Evolutionary conservation across 2,329 filamentous ascomycete species (phyloP), one percentile per base, ranked within the genome.

Genomic region (Tolypocladium ovalisporum): DNA sequence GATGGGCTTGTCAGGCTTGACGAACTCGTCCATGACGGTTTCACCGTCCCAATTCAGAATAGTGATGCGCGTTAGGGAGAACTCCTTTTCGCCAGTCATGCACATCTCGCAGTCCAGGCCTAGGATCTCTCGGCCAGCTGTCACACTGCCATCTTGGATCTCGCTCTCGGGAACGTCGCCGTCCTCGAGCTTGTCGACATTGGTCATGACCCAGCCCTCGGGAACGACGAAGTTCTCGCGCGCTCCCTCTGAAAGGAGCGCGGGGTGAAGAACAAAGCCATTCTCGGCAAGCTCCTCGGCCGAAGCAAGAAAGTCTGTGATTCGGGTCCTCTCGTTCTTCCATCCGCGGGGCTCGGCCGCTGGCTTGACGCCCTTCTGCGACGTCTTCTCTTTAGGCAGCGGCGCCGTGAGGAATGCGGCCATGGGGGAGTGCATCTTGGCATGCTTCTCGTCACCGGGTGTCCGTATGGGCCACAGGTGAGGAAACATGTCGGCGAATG

Each of bases 81-180:
- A 90, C 62, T 89, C 83, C 53, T 85, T 85, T 60, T 87, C 84
- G 59, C 86, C 88, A 2, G 91, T 95, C 74, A 90, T 86, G 70
- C 92, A 96, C 94, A 99, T 99, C 73, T 99, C 94, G 73, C 94
- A 99, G 70, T 99, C 94, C 56, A 99, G 78, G 1, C 90, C 87
- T 54, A 95, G 76, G 13, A 97, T 76, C 40, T 87, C 81, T 61
- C 90, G 84, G 39, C 92, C 94, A 35, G 84, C 89, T 0, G 90
- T 95, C 58, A 96, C 76, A 70, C 90, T 93, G 57, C 91, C 93
- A 63, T 86, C 76, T 70, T 96, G 79, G 58, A 96, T 84, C 56
- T 91, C 83, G 6, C 73, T 70, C 54, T 91, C 87, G 2, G 87
- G 83, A 8, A 87, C 79, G 54, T 81, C 72, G 3, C 85, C 89